Evolutionary conservation across 2,329 filamentous ascomycete species (phyloP).

Genomic region (Juglanconis oblonga): DNA sequence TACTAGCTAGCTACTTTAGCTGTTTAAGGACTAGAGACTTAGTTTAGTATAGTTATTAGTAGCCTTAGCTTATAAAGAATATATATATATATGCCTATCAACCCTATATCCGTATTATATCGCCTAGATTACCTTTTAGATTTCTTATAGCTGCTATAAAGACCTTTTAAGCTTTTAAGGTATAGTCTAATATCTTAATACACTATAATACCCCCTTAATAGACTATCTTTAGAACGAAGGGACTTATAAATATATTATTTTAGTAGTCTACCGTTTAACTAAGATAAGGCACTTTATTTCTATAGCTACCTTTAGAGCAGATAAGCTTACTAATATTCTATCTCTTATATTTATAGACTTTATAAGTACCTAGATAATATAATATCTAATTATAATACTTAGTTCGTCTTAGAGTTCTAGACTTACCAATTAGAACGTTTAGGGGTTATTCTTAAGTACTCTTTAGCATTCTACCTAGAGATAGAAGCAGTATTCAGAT

Average conservation of each 20-base stretch:
- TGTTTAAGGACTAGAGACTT: background rate
- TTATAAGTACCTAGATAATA: background rate
- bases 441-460: background rate
- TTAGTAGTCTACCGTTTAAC: background rate
- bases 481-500: background rate
- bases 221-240: background rate
- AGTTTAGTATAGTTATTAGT: background rate
- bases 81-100: background rate
- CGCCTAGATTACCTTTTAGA: background rate
- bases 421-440: constrained; percentile 2
- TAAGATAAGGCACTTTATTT: background rate
- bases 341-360: background rate
- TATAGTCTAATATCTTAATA: background rate
- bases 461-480: background rate
- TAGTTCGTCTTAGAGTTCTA: constrained; percentile 19
- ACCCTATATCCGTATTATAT: background rate
- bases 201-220: background rate
- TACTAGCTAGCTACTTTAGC: background rate
- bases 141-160: background rate
- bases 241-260: background rate
- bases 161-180: background rate
- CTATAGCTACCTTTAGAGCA: background rate
- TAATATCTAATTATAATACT: constrained; percentile 24
- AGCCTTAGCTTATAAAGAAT: background rate
- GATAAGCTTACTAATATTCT: background rate